Base-by-base conservation (phyloP, 306 rosid species). In the Oxytropis ochrocephala region DNA sequence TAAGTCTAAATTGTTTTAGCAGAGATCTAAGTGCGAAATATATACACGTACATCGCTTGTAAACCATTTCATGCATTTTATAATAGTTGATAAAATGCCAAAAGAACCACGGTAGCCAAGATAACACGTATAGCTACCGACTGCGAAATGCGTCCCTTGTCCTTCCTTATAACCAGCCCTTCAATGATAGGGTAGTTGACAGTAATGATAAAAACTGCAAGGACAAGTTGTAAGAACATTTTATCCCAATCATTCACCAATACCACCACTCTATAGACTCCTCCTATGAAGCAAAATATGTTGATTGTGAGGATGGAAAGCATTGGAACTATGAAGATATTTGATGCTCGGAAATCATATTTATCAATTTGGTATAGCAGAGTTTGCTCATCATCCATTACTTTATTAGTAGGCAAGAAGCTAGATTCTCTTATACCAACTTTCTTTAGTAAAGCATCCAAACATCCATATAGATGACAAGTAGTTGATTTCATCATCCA, bases 401-500 rank as follows among this genome's bases (percentile, higher is more conserved):
- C 81, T 83, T 91, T 88, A 67, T 88, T 80, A n/a, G 91, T 88
- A 4, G 78, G 89, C 72, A 75, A 43, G 78, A 91, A 91, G 51
- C 67, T 83, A 3, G 84, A 83, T 60, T 83, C 77, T 76, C 84
- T 85, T 33, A 75, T 3, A 8, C 87, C 87, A 46, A 85, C 16
- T 68, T 67, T 83, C 82, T 87, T 85, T 70, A 86, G 67, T 24
- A 86, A 5, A 63, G 84, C 87, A 70, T 83, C 90, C 71, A 89
- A 56, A 39, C 83, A 68, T 59, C 96, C 92, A 73, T 79, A 83
- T 6, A 79, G 69, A 35, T 79, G 43, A 16, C 81, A 66, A n/a
- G 89, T 85, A 10, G 73, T 49, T 27, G 87, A 75, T 64, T 62
- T 88, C 11, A 91, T 81, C 95, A 91, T 86, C 97, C 95, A 91